Conservation (phyloP, 306 rosid genomes). For the Mimosa pudica region DNA sequence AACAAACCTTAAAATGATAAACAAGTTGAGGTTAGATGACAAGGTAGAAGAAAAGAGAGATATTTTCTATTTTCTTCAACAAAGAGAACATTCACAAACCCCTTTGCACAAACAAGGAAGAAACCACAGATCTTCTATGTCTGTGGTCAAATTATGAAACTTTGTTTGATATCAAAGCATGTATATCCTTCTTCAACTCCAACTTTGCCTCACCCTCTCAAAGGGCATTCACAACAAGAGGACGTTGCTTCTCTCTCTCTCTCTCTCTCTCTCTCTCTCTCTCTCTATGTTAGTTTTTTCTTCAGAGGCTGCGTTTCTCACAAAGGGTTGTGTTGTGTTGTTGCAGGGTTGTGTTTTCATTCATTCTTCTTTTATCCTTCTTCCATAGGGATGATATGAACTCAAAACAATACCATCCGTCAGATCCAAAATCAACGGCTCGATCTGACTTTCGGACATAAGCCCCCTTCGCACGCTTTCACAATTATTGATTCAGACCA, state of each 20-base stretch:
- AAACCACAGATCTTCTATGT: slow-evolving; percentile 44
- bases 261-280: not conserved
- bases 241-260: not conserved
- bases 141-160: slow-evolving; percentile 23
- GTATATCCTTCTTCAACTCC: not conserved
- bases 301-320: slow-evolving; percentile 18
- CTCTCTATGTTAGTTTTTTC: not conserved
- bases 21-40: slow-evolving; percentile 28
- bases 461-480: slow-evolving; percentile 12
- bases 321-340: slow-evolving; percentile 21
- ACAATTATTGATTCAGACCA: slow-evolving; percentile 26
- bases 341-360: slow-evolving; percentile 25
- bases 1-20: slow-evolving; percentile 43
- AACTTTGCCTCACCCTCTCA: not conserved
- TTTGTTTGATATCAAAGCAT: slow-evolving; percentile 19
- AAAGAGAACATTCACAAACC: slow-evolving; percentile 1
- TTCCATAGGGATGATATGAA: slow-evolving; percentile 26
- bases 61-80: not conserved
- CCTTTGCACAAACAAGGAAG: slow-evolving; percentile 4
- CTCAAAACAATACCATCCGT: slow-evolving; percentile 38
- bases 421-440: slow-evolving; percentile 37
- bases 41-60: not conserved
- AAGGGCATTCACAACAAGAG: slow-evolving; percentile 4
- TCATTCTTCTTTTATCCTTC: slow-evolving; percentile 38
- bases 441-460: slow-evolving; percentile 22